Base-by-base conservation (phyloP, 768 basidiomycete species). In the Pleurotus pulmonarius region DNA sequence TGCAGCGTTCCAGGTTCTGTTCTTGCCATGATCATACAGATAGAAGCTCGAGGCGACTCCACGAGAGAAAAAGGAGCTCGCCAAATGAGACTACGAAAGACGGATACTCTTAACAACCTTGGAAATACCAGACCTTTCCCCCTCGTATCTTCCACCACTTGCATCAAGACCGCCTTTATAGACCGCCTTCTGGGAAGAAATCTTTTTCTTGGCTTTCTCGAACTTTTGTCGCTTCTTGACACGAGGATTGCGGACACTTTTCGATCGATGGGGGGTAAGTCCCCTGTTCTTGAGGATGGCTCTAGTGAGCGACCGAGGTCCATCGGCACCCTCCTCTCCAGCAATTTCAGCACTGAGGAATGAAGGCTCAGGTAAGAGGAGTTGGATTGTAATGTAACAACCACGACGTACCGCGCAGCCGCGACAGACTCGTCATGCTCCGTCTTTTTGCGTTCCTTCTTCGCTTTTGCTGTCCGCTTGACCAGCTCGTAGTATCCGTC, bases 221-320 rank as follows among this genome's bases (percentile, higher is more conserved):
- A 88, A 98, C 66, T 81, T 88, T 72, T 88, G 81, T 34, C 93
- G 83, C 71, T 99, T 99, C 83, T 98, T 98, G 71, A 98, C 94
- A 59, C 97, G 86, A 41, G 96, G 95, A 74, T 99, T 99, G 61
- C 95, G 92, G 38, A 93, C 92, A 55, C 81, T 80, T 73, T 98
- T 98, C 43, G 90, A 76, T 56, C 97, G 85, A 59, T 80, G 85
- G 4, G 96, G 95, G 13, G 95, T 98, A 51, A 98, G 84, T 56
- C 97, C 96, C 65, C 86, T 89, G 81, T 99, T 99, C 65, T 88
- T 86, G 63, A 98, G 78, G 64, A 99, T 99, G 5, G 92, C 86
- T 9, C 92, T 85, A 5, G 93, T 94, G 59, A 97, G 82, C 6
- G 88, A 85, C 22, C 97, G 89, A 40, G 94, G 97, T 4, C 96